A percentile compares a stretch with the other conserved stretches of the same genome.
Evolutionary conservation across 1,284 basidiomycete genomes (phyloP).

Genomic region (Pseudozyma tsukubaensis): DNA sequence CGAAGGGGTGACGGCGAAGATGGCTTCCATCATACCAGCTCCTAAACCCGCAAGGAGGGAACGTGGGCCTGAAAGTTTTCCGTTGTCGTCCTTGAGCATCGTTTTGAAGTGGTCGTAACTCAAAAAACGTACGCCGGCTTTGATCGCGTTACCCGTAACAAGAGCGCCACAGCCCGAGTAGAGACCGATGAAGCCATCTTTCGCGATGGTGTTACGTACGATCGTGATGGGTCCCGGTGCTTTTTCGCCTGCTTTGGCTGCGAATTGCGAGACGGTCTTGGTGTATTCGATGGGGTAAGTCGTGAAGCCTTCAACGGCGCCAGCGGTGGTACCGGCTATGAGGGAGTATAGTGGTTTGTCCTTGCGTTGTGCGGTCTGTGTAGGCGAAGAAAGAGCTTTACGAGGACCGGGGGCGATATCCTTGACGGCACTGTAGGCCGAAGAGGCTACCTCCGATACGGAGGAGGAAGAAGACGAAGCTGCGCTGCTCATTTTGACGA

Average conservation of each 20-base stretch:
- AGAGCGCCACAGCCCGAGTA: conserved; percentile 67
- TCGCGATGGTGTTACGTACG: conserved; percentile 65
- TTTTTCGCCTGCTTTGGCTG: conserved; percentile 62
- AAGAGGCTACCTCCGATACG: conserved; percentile 30
- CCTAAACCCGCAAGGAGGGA: conserved; percentile 81
- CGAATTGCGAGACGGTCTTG: conserved; percentile 75
- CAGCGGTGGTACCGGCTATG: conserved; percentile 87
- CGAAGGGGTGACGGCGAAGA: conserved; percentile 94
- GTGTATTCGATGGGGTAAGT: conserved; percentile 93
- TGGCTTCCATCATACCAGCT: conserved; percentile 92
- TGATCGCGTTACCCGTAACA: conserved; percentile 64
- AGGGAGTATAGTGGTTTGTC: conserved; percentile 63
- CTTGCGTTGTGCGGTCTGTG: conserved; percentile 48
- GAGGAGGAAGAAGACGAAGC: conserved; percentile 23
- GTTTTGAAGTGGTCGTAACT: conserved; percentile 94
- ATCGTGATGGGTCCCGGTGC: conserved; percentile 68
- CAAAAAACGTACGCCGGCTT: conserved; percentile 81
- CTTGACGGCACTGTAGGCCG: conserved; percentile 35
- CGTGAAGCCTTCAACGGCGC: conserved; percentile 83
- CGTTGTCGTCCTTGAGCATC: conserved; percentile 77
- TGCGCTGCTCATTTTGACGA: conserved; percentile 29
- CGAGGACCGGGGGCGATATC: conserved; percentile 38
- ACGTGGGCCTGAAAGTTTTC: conserved; percentile 46
- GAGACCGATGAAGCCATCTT: conserved; percentile 67
- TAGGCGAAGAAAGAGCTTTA: conserved; percentile 34